Evolutionary conservation across 1,139 yeast species (phyloP), one percentile per base, ranked within the genome.

Genomic region (Pichia sp.): DNA sequence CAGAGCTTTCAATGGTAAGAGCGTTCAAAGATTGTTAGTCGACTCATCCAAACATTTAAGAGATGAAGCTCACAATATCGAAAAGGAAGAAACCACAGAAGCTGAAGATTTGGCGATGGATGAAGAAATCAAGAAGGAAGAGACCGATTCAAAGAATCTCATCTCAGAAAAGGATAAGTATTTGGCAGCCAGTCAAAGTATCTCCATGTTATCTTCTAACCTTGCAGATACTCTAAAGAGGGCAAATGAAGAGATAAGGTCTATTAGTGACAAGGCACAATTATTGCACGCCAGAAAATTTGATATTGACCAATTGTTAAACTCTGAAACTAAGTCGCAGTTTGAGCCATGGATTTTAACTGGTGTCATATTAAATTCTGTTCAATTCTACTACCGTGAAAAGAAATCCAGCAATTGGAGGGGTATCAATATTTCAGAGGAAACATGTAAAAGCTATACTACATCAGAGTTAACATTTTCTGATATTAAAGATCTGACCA

Each of bases 1-100:
- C 37, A 60, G 62, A 34, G 60, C 62, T 0, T 62, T 53, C 44
- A 58, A 60, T 14, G 77, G 77, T 1, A 69, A 69, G 47, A 62
- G 48, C 15, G 50, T 49, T 21, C 40, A 24, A 21, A 35, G 28
- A 3, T 21, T 48, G 11, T 34, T 48, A 14, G n/a, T 17, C 14
- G 46, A 48, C 14, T 15, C 50, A 2, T 34, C 40, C 12, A 30
- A 14, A 3, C 39, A 49, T 33, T 24, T 49, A n/a, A 14, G 21
- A 11, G 10, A 9, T 1, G 37, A 35, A 44, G 20, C 49, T 8
- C 51, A 49, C 3, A 57, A 53, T 24, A 33, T 59, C 14, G 34
- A 12, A 12, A 22, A 38, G 11, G 38, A 32, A 38, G 40, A 38
- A 18, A 4, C 4, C 5, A 12, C n/a, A 8, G 42, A 37, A 31